Base-by-base conservation (phyloP, 805 yeast species). In the Ogataea pilisensis region DNA sequence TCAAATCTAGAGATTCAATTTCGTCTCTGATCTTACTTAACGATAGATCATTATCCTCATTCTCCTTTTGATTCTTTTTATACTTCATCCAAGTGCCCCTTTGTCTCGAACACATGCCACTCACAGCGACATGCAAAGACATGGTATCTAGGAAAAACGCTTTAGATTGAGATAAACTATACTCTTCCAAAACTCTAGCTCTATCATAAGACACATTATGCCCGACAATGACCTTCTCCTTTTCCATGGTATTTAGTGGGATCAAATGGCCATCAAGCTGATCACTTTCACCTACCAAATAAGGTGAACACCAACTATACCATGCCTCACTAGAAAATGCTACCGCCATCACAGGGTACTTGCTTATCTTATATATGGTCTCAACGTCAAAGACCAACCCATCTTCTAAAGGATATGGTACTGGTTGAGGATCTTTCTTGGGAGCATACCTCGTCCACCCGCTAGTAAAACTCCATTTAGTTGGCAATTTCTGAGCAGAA, bases 291-390 rank as follows among this genome's bases (percentile, higher is more conserved):
- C 74, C 75, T 1, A 84, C 71, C 17, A 93, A 60, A 57, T 73
- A 80, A 0, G 99, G 99, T 0, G 96, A 88, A 8, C 88, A 80
- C 99, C 99, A 93, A 0, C 82, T 80, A 56, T 90, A 93, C 95
- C 97, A 89, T 0, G 96, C 95, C 8, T 72, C 67, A 0, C 70
- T 58, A 0, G 96, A 79, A 2, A 73, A 80, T 9, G 96, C 95
- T 0, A 85, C 75, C 2, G 96, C 96, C 61, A 93, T 57, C 0
- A 85, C 77, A 0, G 98, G 82, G 56, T 78, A 90, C 3, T 73
- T 75, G 0, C 93, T 77, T 1, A 78, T 62, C 49, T 86, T 82
- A 63, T 88, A 90, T 54, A 90, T 58, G 0, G 83, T 86, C 59
- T 93, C 99, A 9, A 87, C 90, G 61, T 93, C 99, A 60, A 91